Base-by-base conservation (phyloP, 805 yeast genomes). In the Candida anglica region DNA sequence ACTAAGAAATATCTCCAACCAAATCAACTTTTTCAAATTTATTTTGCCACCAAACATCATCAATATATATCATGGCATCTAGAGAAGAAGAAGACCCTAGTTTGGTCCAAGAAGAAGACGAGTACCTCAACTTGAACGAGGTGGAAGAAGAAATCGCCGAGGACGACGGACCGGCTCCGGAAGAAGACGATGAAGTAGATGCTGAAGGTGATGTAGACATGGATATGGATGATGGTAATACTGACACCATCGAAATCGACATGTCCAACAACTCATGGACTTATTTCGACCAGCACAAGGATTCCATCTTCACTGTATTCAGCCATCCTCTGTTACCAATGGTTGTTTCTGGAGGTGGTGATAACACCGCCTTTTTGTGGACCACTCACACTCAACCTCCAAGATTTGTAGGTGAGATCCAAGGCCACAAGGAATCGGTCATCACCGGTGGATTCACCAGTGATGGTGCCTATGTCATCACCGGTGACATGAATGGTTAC, bases 401-500 rank as follows among this genome's bases (percentile, higher is more conserved):
- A 8, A 77, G 80, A 42, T 69, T 84, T 37, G 89, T 87, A 2
- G 79, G 84, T 25, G 79, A 84, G 48, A 64, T 93, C 39, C 66
- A 66, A 33, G 95, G 91, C 15, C 95, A 86, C 60, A 81, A 81
- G 26, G 99, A 93, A 57, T 83, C 95, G 20, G 93, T 93, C 3
- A 75, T 87, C 33, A 69, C 86, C 6, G 89, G 93, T 33, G 87
- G 80, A 0, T 93, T 93, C 60, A 79, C 95, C 1, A 60, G 68
- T 23, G 93, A 86, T 50, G 99, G 98, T 17, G 71, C 77, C 28
- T 88, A 68, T 50, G 66, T 86, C 27, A 71, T 93, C 9, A 83
- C 96, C 5, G 98, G 91, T 25, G 99, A 94, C 60, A 93, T 93
- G 99, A 79, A 79, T 35, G 98, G 98, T 34, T 78, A 78, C 48